A percentile compares a stretch with the other conserved stretches of the same genome.
These are phyloP conservation scores for Epichloe elymi DNA, from an alignment of 2,329 filamentous ascomycete species.

Conservation along the genomic window DNA sequence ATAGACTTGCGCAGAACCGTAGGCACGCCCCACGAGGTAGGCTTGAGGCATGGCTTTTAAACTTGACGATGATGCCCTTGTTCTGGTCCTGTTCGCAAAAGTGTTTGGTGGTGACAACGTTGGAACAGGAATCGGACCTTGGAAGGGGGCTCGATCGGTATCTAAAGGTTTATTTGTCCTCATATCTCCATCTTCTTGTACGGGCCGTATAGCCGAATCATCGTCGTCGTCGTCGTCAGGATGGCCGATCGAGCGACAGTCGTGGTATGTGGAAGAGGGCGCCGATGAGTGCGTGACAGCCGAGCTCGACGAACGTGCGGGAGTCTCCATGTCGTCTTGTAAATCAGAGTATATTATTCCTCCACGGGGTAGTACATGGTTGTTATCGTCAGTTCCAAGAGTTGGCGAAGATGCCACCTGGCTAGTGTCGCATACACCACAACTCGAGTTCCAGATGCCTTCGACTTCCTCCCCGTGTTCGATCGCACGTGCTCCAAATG, in stretches of 20 bases:
- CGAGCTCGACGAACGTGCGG: background rate
- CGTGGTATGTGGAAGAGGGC: background rate
- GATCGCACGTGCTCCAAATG: conserved; percentile 76
- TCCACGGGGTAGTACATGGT: background rate
- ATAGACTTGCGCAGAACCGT: conserved; percentile 7
- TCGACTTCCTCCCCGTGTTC: conserved; percentile 74
- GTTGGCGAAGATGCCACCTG: conserved; percentile 14
- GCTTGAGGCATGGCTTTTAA: background rate
- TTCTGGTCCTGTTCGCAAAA: background rate
- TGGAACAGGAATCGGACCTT: background rate
- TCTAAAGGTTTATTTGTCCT: background rate
- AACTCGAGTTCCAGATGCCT: conserved; percentile 63
- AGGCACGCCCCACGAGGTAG: background rate
- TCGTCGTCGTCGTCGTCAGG: background rate
- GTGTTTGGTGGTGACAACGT: background rate
- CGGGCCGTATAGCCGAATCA: background rate
- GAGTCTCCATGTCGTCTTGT: background rate
- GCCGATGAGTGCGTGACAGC: background rate
- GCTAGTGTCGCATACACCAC: conserved; percentile 25
- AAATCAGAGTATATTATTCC: background rate
- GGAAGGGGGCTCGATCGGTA: background rate
- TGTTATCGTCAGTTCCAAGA: conserved; percentile 6
- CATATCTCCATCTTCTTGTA: background rate
- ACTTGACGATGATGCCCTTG: background rate
- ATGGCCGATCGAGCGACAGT: background rate